Percentiles rank a stretch among this genome's conserved stretches.
These are phyloP conservation scores for Fraxinus latifolia DNA, from an alignment of 305 asterid genomes.

Conservation along the genomic window DNA sequence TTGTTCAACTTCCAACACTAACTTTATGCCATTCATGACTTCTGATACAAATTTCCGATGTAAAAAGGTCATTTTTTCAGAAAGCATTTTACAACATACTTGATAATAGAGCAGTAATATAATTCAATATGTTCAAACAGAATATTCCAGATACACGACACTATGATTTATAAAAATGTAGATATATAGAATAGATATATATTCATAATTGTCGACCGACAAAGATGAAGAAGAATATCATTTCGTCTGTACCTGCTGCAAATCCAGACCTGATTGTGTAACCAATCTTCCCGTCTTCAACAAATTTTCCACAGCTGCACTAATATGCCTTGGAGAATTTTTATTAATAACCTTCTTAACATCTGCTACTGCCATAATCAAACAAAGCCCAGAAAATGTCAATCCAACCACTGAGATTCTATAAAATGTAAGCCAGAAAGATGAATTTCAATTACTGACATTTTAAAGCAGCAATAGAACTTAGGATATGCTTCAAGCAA, in stretches of 20 bases:
- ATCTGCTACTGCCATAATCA: slow-evolving; percentile 59
- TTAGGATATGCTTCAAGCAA: background rate
- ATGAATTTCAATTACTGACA: background rate
- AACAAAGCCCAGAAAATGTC: slow-evolving; percentile 26
- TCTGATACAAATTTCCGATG: background rate
- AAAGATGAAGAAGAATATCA: slow-evolving; percentile 18
- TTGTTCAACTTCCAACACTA: background rate
- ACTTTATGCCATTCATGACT: background rate
- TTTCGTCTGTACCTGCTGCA: slow-evolving; percentile 71
- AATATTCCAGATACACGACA: slow-evolving; percentile 1
- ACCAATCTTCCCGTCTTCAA: slow-evolving; percentile 76
- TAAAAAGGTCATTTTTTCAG: background rate
- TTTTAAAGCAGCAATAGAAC: slow-evolving; percentile 2
- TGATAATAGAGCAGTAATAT: background rate
- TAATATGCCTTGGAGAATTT: slow-evolving; percentile 57
- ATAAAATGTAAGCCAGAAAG: background rate
- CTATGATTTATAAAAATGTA: background rate
- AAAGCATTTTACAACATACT: background rate
- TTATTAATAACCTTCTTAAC: slow-evolving; percentile 56
- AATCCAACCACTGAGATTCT: background rate
- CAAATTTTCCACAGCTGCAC: slow-evolving; percentile 70
- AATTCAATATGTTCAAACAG: background rate
- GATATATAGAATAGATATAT: background rate
- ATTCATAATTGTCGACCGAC: background rate
- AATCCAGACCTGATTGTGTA: slow-evolving; percentile 75